Evolutionary conservation across 441 rosid genomes (phyloP).

Genomic region (Corymbia calophylla): DNA sequence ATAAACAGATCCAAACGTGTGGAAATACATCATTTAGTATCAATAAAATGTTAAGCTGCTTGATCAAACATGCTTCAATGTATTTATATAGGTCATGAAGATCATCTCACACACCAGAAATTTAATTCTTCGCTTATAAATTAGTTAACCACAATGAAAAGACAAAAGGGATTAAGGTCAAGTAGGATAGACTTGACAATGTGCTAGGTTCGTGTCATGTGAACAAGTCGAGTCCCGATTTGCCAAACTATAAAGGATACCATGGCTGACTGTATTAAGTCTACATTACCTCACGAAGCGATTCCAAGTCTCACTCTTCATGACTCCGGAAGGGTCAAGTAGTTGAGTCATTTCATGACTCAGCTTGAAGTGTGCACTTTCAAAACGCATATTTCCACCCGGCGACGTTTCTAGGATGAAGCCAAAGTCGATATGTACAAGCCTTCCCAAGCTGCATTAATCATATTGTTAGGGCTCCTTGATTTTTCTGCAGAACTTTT

Average conservation of each 20-base stretch:
- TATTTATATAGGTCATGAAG: not conserved
- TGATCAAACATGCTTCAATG: not conserved
- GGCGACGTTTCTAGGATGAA: conserved; percentile 96
- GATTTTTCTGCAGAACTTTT: not conserved
- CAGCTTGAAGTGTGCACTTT: conserved; percentile 97
- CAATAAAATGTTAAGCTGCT: not conserved
- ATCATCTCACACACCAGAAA: not conserved
- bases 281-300: conserved; percentile 62
- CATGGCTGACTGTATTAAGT: not conserved
- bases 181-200: not conserved
- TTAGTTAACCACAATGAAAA: not conserved
- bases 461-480: conserved; percentile 1
- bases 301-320: conserved; percentile 94
- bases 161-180: not conserved
- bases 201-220: not conserved
- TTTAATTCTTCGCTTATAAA: not conserved
- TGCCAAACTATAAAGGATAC: not conserved
- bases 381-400: conserved; percentile 96
- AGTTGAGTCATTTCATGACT: conserved; percentile 99
- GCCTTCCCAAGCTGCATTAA: conserved; percentile 70
- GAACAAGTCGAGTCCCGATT: not conserved
- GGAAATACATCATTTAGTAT: not conserved
- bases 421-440: conserved; percentile 96
- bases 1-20: not conserved
- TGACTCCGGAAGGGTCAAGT: conserved; percentile 87